These are phyloP conservation scores for Leptographium wingfieldii DNA, from an alignment of 2,329 filamentous ascomycete genomes.

Conservation along the genomic window DNA sequence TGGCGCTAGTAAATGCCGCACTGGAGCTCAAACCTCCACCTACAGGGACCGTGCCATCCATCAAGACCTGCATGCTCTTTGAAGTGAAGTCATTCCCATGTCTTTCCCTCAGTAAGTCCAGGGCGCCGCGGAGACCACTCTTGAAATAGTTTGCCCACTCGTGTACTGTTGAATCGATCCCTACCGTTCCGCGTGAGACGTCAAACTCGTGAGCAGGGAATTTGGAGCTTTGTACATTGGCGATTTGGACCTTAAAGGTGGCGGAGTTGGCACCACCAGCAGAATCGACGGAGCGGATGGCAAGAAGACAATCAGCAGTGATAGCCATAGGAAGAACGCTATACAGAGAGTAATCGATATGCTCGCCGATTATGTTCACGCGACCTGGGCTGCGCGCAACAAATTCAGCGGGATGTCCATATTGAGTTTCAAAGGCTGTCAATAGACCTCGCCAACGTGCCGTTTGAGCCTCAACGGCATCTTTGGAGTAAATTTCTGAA, in stretches of 20 bases:
- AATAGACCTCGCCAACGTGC: constrained; percentile 66
- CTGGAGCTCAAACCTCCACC: constrained; percentile 89
- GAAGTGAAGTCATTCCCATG: constrained; percentile 48
- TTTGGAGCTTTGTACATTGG: constrained; percentile 63
- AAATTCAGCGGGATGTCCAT: constrained; percentile 62
- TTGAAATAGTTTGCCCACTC: constrained; percentile 99
- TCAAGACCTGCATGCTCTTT: constrained; percentile 71
- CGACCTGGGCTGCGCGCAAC: constrained; percentile 83
- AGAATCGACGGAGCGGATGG: constrained; percentile 48
- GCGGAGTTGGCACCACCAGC: constrained; percentile 32
- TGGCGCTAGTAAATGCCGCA: constrained; percentile 85
- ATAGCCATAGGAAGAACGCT: constrained; percentile 93
- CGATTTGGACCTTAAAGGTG: constrained; percentile 58
- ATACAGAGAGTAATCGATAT: constrained; percentile 98
- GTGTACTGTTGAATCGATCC: constrained; percentile 69
- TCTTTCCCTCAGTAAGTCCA: constrained; percentile 63
- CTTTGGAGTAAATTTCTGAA: constrained; percentile 69
- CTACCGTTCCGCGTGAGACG: constrained; percentile 50
- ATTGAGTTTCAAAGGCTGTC: constrained; percentile 54
- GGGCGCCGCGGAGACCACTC: constrained; percentile 70
- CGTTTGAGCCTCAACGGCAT: constrained; percentile 54
- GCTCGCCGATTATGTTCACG: constrained; percentile 97
- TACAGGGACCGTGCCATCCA: constrained; percentile 84
- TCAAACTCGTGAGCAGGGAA: constrained; percentile 67
- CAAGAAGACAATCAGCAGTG: constrained; percentile 79